These are phyloP conservation scores for Tillandsia fasciculata DNA, from an alignment of 176 grass and related monocot species.

Conservation along the genomic window DNA sequence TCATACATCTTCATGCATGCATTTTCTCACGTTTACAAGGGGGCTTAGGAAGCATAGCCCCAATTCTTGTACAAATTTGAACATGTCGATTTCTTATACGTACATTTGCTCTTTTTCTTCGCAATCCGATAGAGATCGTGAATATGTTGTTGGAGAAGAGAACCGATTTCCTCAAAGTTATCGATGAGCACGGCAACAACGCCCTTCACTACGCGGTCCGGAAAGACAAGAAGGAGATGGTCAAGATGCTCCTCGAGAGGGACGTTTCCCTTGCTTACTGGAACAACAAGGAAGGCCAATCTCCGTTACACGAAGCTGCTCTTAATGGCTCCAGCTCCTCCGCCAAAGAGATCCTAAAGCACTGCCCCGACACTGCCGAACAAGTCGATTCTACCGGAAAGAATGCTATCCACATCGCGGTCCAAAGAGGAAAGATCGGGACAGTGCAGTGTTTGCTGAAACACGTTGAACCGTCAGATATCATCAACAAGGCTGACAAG, in stretches of 20 bases:
- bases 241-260: conserved; percentile 31
- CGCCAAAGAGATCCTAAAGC: conserved; percentile 35
- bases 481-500: conserved; percentile 37
- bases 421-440: conserved; percentile 23
- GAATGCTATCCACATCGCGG: conserved; percentile 41
- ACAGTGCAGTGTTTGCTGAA: conserved; percentile 38
- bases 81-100: background rate
- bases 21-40: too few species aligned
- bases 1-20: too few species aligned
- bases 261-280: conserved; percentile 27
- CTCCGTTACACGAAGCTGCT: conserved; percentile 44
- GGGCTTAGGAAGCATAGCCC: background rate
- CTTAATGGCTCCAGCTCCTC: conserved; percentile 23
- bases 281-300: background rate
- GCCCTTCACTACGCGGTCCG: conserved; percentile 66
- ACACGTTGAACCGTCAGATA: conserved; percentile 15
- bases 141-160: conserved; percentile 33
- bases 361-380: conserved; percentile 40
- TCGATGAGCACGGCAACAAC: conserved; percentile 31
- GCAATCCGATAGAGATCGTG: conserved; percentile 28
- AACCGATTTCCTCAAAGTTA: conserved; percentile 13
- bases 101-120: background rate
- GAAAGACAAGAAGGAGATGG: conserved; percentile 32
- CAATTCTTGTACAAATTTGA: background rate
- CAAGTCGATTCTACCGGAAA: conserved; percentile 18